Percentiles rank a stretch among this genome's conserved stretches.
These are phyloP conservation scores for Alternaria arborescens DNA, from an alignment of 2,329 filamentous ascomycete genomes.

Conservation along the genomic window DNA sequence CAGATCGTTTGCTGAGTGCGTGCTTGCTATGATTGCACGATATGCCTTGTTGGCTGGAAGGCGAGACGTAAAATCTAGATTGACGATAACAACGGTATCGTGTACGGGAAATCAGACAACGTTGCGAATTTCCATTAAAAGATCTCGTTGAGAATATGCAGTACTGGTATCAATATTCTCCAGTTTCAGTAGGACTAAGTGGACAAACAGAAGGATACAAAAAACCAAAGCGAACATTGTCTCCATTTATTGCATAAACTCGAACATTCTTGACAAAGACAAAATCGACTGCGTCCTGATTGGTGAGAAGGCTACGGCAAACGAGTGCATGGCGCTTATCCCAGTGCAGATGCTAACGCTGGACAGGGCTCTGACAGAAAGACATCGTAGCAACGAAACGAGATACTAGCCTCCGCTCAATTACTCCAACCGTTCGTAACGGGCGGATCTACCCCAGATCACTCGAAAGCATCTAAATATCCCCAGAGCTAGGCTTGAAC, in stretches of 20 bases:
- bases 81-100: constrained; percentile 37
- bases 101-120: constrained; percentile 47
- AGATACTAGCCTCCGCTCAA: neutral
- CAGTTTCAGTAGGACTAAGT: constrained; percentile 54
- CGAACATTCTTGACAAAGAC: constrained; percentile 54
- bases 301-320: constrained; percentile 57
- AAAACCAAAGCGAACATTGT: constrained; percentile 57
- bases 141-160: constrained; percentile 58
- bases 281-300: constrained; percentile 55
- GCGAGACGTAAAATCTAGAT: constrained; percentile 51
- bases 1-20: constrained; percentile 54
- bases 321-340: constrained; percentile 57
- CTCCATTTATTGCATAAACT: constrained; percentile 54
- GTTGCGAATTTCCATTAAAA: constrained; percentile 56
- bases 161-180: constrained; percentile 58
- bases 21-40: constrained; percentile 58
- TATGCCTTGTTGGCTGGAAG: constrained; percentile 56
- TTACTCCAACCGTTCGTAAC: neutral
- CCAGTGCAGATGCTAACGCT: constrained; percentile 53
- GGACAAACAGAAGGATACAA: constrained; percentile 51
- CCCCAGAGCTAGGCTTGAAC: constrained; percentile 24
- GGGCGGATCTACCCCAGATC: constrained; percentile 9
- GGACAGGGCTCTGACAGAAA: neutral
- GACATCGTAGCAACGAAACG: neutral
- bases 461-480: constrained; percentile 18